Evolutionary conservation across 257 asterid species (phyloP), one percentile per base, ranked within the genome.

Genomic region (Salvia hispanica): DNA sequence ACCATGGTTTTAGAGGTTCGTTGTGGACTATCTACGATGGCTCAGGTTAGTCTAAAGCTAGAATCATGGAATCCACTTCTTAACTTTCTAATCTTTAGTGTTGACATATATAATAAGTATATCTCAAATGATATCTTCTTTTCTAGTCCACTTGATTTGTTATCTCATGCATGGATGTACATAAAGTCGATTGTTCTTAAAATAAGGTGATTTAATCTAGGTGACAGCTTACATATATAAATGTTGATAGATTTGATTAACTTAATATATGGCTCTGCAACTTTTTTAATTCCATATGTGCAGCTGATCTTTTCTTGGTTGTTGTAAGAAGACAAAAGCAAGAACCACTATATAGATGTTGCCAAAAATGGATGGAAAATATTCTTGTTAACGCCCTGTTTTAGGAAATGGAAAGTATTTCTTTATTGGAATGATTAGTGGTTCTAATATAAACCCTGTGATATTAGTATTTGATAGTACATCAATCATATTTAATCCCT

Each of bases 351-450:
- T 37, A 62, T 37, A 62, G 59, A 37, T 66, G 58, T 72, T 81
- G 72, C 83, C 86, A 52, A 64, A 76, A 70, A 71, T 73, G 82
- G 72, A 59, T 55, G 66, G 40, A 25, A 52, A 21, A 63, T 69
- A 52, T 72, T 72, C 62, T 47, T 59, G 61, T 48, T 64, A 37
- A 60, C 65, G 61, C 78, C 79, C 78, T 62, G 83, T 78, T 81
- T 72, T 67, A 34, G 76, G 61, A 66, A 76, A 67, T 33, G 40
- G 21, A 62, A 62, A 69, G 48, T 58, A 64, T 59, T 60, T 48
- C 9, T 70, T 61, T 65, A 42, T 5, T 44, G 62, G 67, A 59
- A 73, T 76, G 79, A 70, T 72, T 76, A 70, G 69, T 53, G 66
- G 25, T 39, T 40, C 7, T 34, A 66, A 63, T 47, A 5, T 34